Evolutionary conservation across 164 flowering plant genomes (phyloP), one percentile per base, ranked within the genome.

Genomic region (Stephania yunnanensis): DNA sequence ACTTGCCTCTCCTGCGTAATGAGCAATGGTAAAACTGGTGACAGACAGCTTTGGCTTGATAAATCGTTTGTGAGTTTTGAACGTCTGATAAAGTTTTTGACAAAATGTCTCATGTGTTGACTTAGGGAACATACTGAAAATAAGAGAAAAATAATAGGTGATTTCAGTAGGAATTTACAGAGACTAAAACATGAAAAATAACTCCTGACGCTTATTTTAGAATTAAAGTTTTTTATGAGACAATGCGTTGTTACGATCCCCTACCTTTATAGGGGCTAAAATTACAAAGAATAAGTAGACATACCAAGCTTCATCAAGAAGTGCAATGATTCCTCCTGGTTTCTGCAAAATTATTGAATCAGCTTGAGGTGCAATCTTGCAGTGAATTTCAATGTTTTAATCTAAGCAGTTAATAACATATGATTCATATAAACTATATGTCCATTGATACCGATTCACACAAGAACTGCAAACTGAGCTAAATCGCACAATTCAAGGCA

Each of bases 271-370:
- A 58, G 20, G 64, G 64, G 19, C 64, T 19, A 58, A 58, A 58
- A 58, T 13, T 13, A 12, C 19, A 58, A 58, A 58, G 64, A 58
- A 58, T 5, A 12, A 10, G 6, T 7, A 8, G 53, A 58, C 83
- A 65, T 86, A 93, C 98, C 98, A 93, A 75, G 98, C 93, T 82
- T 93, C 98, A 85, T 93, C 98, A 72, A 93, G 94, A 61, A 93
- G 89, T 73, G 96, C 85, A 77, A 93, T 80, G 69, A 93, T 89
- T 52, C 98, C 96, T 69, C 93, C 94, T 74, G 97, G 97, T 87
- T 93, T 93, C 98, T 93, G 89, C 84, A 87, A 79, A 81, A 75
- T n/a, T 4, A 58, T 17, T 15, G 65, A 58, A 58, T n/a, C n/a
- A 19, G 8, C 8, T 15, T 17, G n/a, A 17, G n/a, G 65, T 17